Evolutionary conservation across 768 basidiomycete species (phyloP), one percentile per base, ranked within the genome.

Genomic region (Neoboletus subvelutipes): DNA sequence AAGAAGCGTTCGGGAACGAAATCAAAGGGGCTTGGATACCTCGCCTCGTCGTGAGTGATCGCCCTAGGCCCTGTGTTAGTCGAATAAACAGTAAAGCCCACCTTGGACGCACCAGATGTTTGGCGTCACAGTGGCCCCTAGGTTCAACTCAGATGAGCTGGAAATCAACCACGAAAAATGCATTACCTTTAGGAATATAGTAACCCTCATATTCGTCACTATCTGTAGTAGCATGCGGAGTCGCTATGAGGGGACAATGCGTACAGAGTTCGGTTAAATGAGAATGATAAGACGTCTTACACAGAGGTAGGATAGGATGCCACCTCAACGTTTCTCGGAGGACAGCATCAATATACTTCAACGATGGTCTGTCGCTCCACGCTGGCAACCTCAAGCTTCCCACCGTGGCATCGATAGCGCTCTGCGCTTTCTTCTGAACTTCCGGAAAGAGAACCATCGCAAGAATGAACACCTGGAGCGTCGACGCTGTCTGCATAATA

Each of bases 401-500:
- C 9, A 71, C 50, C 18, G 63, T 54, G 2, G 26, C n/a, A 59
- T 76, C 71, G n/a, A 76, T 63, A 36, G 65, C 57, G 15, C 50
- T 56, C 42, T 72, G 74, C 3, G 71, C 74, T 36, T 58, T 67
- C 29, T 24, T 54, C 52, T 70, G 64, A 24, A 65, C 57, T 9
- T 68, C 64, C 2, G 72, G 75, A 53, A 71, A 64, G 17, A 65
- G 62, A 5, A 66, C 61, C 74, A 76, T 76, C 4, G 73, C 71
- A 24, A 73, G 67, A n/a, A 75, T 33, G 52, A 76, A 74, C 5
- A 59, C 68, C 36, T 58, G 61, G 13, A 77, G 57, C 9, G 59
- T 52, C 9, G 69, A 65, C 2, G 62, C 56, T 6, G 69, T 70
- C 70, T 71, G 36, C 20, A 54, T 1, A 40, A 36, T 34, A 31